Percentiles rank a stretch among this genome's conserved stretches.
These are phyloP conservation scores for Hawksworthiomyces lignivorus DNA, from an alignment of 2,329 filamentous ascomycete species.

Conservation along the genomic window DNA sequence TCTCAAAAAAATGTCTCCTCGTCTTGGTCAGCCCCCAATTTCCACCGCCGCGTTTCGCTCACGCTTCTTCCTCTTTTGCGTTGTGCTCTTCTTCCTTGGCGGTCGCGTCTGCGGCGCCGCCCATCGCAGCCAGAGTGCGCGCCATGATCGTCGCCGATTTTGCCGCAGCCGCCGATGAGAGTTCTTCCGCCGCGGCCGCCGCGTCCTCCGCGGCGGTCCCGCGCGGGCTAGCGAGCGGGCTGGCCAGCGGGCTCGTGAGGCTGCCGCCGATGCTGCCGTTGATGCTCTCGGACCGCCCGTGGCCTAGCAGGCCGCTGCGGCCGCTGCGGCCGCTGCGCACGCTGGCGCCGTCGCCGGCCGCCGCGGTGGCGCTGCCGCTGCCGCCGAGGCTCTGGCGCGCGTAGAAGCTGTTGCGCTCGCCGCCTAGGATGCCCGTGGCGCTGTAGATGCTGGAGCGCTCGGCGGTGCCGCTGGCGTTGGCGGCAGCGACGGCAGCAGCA, in stretches of 20 bases:
- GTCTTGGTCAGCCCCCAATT: too few species aligned
- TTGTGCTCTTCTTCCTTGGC: too few species aligned
- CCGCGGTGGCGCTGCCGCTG: conserved; percentile 27
- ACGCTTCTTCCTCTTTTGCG: too few species aligned
- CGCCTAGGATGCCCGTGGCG: conserved; percentile 57
- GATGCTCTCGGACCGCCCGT: conserved; percentile 75
- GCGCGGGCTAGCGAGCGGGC: conserved; percentile 41
- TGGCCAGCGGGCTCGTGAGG: conserved; percentile 54
- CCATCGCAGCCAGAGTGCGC: too few species aligned
- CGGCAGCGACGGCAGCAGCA: conserved; percentile 28
- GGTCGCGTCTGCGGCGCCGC: too few species aligned
- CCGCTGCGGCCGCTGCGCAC: conserved; percentile 77
- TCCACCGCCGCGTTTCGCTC: too few species aligned
- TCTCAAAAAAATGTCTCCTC: too few species aligned
- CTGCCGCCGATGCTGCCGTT: conserved; percentile 61
- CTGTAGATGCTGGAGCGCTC: conserved; percentile 81
- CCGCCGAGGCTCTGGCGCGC: conserved; percentile 29
- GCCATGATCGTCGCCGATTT: not conserved
- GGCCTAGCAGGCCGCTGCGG: conserved; percentile 68
- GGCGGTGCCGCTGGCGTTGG: conserved; percentile 22
- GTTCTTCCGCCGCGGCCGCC: not conserved
- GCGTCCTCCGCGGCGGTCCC: conserved; percentile 2
- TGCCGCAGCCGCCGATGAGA: not conserved
- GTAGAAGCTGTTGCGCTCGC: conserved; percentile 78
- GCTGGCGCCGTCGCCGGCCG: conserved; percentile 58